Percentiles rank a stretch among this genome's conserved stretches.
These are phyloP conservation scores for Taphrina deformans DNA, from an alignment of 1,139 yeast genomes.

Conservation along the genomic window DNA sequence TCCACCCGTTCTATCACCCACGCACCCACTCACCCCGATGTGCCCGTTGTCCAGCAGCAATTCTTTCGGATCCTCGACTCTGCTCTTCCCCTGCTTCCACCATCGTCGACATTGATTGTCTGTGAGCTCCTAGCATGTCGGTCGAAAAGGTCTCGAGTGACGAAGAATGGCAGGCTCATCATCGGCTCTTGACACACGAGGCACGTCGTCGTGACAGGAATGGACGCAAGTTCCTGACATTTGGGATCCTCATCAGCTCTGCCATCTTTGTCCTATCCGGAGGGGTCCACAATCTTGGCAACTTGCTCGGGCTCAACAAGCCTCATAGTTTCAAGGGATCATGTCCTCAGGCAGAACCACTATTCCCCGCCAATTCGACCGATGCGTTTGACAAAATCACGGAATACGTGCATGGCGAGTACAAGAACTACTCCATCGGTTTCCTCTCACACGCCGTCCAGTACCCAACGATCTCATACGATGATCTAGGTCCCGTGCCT, in stretches of 20 bases:
- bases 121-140: too few species aligned
- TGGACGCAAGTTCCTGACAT: neutral
- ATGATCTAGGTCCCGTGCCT: constrained; percentile 51
- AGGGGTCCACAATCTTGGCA: neutral
- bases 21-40: neutral
- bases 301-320: neutral
- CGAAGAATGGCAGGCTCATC: neutral
- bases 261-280: neutral
- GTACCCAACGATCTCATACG: constrained; percentile 65
- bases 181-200: neutral
- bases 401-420: constrained; percentile 3
- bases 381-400: constrained; percentile 1
- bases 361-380: constrained; percentile 10
- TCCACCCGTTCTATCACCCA: neutral
- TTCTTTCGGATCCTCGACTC: too few species aligned
- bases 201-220: neutral
- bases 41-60: too few species aligned
- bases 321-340: neutral
- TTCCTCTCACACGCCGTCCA: constrained; percentile 24
- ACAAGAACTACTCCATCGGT: constrained; percentile 5
- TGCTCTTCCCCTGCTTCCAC: too few species aligned
- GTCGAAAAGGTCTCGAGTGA: neutral
- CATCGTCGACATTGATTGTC: too few species aligned
- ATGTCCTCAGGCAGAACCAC: constrained; percentile 1
- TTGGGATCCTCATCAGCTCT: neutral